Evolutionary conservation across 179 eudicot genomes (phyloP).

Genomic region (Corrigiola litoralis): DNA sequence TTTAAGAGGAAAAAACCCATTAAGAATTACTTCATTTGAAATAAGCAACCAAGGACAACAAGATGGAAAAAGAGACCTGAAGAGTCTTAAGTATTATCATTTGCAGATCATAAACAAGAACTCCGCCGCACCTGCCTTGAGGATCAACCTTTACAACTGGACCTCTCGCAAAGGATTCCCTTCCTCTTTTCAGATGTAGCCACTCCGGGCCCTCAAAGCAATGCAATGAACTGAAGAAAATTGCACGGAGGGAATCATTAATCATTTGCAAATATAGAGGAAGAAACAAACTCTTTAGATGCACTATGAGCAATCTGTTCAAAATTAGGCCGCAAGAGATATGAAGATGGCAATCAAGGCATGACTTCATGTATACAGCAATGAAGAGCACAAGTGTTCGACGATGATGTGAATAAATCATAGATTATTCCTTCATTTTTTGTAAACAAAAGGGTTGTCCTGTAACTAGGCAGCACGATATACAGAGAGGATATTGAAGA

Average conservation of each 20-base stretch:
- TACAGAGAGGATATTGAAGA: too few relatives aligned
- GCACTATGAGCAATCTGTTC: background rate
- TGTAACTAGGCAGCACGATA: too few relatives aligned
- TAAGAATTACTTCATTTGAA: background rate
- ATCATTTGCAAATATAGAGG: background rate
- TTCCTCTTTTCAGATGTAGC: slow-evolving; percentile 85
- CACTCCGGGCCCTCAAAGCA: slow-evolving; percentile 99
- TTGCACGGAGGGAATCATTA: background rate
- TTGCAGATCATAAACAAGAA: slow-evolving; percentile 88
- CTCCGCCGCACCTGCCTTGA: slow-evolving; percentile 92
- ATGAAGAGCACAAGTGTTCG: background rate
- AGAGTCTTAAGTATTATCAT: slow-evolving; percentile 93
- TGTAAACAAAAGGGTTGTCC: too few relatives aligned
- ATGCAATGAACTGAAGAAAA: slow-evolving; percentile 80
- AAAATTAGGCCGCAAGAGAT: background rate
- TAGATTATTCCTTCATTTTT: too few relatives aligned
- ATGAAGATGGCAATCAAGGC: background rate
- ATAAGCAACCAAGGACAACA: slow-evolving; percentile 11
- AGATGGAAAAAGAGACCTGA: slow-evolving; percentile 60
- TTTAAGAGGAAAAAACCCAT: too few relatives aligned
- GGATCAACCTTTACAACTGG: slow-evolving; percentile 96
- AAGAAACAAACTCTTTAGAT: background rate
- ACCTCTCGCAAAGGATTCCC: slow-evolving; percentile 89
- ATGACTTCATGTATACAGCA: background rate
- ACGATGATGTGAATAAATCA: too few relatives aligned